Evolutionary conservation across 2,329 filamentous ascomycete genomes (phyloP).

Genomic region (Epichloe sp.): DNA sequence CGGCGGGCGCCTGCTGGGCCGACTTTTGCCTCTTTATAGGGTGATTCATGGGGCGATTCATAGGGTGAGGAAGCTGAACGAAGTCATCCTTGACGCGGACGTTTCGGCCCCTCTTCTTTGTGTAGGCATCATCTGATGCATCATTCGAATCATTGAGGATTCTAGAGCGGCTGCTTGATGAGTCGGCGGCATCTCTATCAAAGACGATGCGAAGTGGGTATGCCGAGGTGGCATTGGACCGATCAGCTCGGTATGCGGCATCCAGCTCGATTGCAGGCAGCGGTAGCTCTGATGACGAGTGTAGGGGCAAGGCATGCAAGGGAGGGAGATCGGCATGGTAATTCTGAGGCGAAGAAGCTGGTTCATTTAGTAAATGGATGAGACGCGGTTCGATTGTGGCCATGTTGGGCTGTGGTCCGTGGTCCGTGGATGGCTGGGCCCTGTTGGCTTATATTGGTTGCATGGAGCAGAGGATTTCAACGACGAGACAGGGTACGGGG

Average conservation of each 20-base stretch:
- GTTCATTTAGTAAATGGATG: constrained; percentile 51
- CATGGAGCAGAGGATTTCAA: neutral
- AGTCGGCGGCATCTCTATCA: constrained; percentile 23
- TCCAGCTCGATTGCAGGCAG: constrained; percentile 41
- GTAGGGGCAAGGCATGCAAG: constrained; percentile 35
- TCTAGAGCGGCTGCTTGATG: constrained; percentile 24
- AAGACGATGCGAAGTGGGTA: constrained; percentile 28
- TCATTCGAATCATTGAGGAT: constrained; percentile 33
- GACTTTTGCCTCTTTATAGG: constrained; percentile 53
- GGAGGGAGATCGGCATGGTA: constrained; percentile 42
- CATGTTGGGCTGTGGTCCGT: constrained; percentile 29
- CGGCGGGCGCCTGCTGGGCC: constrained; percentile 36
- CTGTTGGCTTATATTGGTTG: constrained; percentile 1
- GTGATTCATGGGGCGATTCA: constrained; percentile 28
- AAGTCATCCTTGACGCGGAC: constrained; percentile 45
- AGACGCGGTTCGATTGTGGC: constrained; percentile 55
- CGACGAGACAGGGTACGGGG: neutral
- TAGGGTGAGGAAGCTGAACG: constrained; percentile 49
- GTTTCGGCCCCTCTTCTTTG: constrained; percentile 41
- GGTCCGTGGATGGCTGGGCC: constrained; percentile 9
- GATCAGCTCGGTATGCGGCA: constrained; percentile 28
- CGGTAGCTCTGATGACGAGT: constrained; percentile 30
- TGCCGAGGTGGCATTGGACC: constrained; percentile 13
- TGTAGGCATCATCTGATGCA: constrained; percentile 29
- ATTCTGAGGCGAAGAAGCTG: constrained; percentile 30